phyloP scores from a whole-genome alignment of 129 eudicot species.

The Helianthus tuberosus region DNA sequence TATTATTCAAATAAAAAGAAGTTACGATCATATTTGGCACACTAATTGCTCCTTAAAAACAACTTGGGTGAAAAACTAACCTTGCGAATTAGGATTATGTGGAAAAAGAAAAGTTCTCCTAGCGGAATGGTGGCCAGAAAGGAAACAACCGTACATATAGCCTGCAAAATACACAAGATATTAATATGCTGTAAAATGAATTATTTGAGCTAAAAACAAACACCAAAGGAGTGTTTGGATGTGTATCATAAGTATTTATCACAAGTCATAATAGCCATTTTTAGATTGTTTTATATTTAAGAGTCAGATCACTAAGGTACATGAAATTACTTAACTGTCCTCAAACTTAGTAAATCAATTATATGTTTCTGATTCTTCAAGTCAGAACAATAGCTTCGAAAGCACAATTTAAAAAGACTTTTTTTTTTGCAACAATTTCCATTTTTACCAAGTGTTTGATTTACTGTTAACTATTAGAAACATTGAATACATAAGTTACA shows the following conservation, averaged over 20 bases:
- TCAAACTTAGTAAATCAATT: not conserved
- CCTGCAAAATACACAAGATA: slow-evolving; percentile 49
- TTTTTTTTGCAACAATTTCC: not conserved
- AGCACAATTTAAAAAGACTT: not conserved
- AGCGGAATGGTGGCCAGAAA: slow-evolving; percentile 81
- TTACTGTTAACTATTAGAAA: not conserved
- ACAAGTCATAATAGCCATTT: not conserved
- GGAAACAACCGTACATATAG: slow-evolving; percentile 75
- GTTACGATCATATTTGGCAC: no score
- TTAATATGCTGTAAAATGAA: not conserved
- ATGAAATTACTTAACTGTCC: slow-evolving; percentile 2
- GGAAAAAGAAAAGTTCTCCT: slow-evolving; percentile 93
- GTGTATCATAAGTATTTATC: no score
- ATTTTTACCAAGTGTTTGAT: not conserved
- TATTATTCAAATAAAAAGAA: no score
- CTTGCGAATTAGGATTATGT: slow-evolving; percentile 87
- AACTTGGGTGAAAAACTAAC: slow-evolving; percentile 32
- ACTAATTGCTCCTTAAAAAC: no score
- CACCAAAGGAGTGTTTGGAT: not conserved
- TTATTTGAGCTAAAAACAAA: not conserved
- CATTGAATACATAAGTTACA: not conserved
- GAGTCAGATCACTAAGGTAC: not conserved
- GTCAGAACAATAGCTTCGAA: not conserved
- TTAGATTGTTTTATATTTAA: not conserved
- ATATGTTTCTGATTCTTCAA: slow-evolving; percentile 10